Conservation (phyloP, 768 basidiomycete genomes). For the Favolaschia claudopus region DNA sequence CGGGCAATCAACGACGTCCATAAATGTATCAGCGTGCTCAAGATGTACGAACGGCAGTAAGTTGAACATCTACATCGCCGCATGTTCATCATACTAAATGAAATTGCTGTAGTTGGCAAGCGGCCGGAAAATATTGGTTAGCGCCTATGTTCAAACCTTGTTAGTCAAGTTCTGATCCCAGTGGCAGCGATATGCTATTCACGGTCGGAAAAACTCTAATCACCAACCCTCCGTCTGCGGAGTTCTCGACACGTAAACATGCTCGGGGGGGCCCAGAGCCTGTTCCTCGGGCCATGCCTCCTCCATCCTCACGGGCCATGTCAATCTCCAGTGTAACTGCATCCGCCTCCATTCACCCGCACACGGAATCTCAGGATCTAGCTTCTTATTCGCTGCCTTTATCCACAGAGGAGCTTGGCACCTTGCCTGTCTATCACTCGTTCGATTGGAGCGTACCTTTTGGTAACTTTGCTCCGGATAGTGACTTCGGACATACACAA, state of each 20-base stretch:
- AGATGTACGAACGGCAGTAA: constrained; percentile 20
- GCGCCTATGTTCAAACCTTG: background rate
- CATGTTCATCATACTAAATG: background rate
- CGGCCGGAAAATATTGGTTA: constrained; percentile 16
- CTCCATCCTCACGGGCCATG: background rate
- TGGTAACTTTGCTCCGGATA: background rate
- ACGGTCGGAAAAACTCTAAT: constrained; percentile 17
- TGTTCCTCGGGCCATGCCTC: background rate
- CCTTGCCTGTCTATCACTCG: constrained; percentile 45
- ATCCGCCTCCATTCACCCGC: background rate
- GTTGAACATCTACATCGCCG: background rate
- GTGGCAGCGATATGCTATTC: constrained; percentile 15
- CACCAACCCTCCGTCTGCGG: background rate
- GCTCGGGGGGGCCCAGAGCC: background rate
- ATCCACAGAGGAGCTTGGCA: constrained; percentile 52
- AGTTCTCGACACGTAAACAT: constrained; percentile 7
- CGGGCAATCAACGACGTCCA: constrained; percentile 61
- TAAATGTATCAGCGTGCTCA: constrained; percentile 55
- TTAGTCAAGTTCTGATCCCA: background rate
- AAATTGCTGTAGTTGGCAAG: too few relatives aligned
- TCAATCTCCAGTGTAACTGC: background rate
- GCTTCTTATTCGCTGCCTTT: constrained; percentile 43
- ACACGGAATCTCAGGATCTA: background rate
- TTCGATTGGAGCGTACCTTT: constrained; percentile 15
- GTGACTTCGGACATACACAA: too few relatives aligned